Evolutionary conservation across 495 filamentous ascomycete genomes (phyloP), one percentile per base, ranked within the genome.

Genomic region (Friedmanniomyces simplex): DNA sequence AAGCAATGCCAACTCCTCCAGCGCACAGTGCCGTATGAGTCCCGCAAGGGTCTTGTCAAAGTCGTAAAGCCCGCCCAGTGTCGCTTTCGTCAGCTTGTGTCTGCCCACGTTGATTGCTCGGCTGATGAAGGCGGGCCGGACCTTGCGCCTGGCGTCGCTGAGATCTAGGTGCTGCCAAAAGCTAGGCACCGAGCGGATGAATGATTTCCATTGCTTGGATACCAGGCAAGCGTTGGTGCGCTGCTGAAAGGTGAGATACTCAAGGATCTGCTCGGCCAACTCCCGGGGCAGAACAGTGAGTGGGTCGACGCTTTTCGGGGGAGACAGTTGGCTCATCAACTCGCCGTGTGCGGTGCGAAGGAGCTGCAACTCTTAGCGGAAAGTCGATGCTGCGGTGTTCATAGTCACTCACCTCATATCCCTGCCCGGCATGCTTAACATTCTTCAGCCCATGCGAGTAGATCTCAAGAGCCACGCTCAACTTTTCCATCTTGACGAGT

Each of bases 381-480:
- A 22, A 43, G 8, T 57, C 14, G 16, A 69, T 34, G 68, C 59
- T 48, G 54, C 14, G 14, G 12, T 45, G 18, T 28, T 28, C 32
- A 57, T 70, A 5, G 14, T n/a, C 18, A 20, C 39, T 43, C 54
- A 82, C 81, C 62, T 73, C 65, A 55, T 73, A 76, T 24, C 74
- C 66, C 30, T 69, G 62, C 59, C 79, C 72, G 18, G 68, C 61
- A 11, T 67, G 58, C 3, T 73, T 66, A 18, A 85, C 68, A 32
- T 68, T 73, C 50, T 73, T 73, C 39, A 85, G 63, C 5, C 77
- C 84, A 65, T 80, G 80, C n/a, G 72, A 68, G 62, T 86, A 87
- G 0, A 86, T 71, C n/a, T 76, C 70, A 16, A 79, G 59, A 3
- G 84, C 84, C 32, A 75, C 73, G 5, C 76, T 69, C 7, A 69